Percentiles rank a stretch among this genome's conserved stretches.
Evolutionary conservation across 108 stramenopile genomes (phyloP).

Genomic region (Fistulifera pelliculosa): DNA sequence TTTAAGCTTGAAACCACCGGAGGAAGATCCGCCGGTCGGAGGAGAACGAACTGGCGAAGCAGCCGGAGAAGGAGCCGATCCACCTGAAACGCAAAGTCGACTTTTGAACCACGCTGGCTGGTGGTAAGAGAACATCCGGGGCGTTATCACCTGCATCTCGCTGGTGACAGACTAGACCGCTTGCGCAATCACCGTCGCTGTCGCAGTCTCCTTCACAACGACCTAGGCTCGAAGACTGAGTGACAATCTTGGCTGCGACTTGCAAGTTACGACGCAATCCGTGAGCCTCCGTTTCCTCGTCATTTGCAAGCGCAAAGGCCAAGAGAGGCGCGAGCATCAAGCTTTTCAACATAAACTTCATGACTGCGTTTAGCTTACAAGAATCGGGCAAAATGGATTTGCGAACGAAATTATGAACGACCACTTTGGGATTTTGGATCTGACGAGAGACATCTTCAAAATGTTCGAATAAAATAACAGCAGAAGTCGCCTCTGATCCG

Average conservation of each 20-base stretch:
- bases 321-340: neutral
- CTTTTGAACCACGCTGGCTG: neutral
- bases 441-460: too few relatives aligned
- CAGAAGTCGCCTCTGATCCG: too few relatives aligned
- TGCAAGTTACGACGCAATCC: neutral
- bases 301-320: neutral
- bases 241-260: neutral
- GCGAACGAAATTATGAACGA: too few relatives aligned
- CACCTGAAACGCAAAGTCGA: too few relatives aligned
- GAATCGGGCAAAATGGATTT: too few relatives aligned
- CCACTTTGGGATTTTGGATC: too few relatives aligned
- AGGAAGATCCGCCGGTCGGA: too few relatives aligned
- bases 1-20: constrained; percentile 11
- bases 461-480: too few relatives aligned
- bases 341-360: too few relatives aligned
- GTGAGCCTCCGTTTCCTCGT: neutral
- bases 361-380: neutral
- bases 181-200: constrained; percentile 20
- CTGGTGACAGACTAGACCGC: constrained; percentile 25
- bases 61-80: too few relatives aligned
- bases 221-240: constrained; percentile 6
- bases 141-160: constrained; percentile 16
- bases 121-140: constrained; percentile 9
- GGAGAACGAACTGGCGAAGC: neutral
- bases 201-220: constrained; percentile 38